Evolutionary conservation across 495 filamentous ascomycete genomes (phyloP).

Genomic region (Lepraria neglecta): DNA sequence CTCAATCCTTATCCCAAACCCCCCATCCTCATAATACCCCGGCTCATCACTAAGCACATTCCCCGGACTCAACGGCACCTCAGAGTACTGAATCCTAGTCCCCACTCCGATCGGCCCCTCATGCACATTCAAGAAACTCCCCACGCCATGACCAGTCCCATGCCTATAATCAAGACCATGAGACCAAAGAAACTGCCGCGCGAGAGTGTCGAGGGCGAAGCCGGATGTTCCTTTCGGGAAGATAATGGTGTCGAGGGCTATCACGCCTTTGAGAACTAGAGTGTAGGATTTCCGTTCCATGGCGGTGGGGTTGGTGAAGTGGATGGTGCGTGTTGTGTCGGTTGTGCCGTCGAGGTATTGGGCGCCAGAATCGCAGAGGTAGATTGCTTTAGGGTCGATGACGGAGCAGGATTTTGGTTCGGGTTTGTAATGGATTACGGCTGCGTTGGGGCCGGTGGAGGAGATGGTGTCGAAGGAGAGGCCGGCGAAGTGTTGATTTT

Average conservation of each 20-base stretch:
- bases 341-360: constrained; percentile 96
- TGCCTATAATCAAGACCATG: constrained; percentile 92
- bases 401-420: constrained; percentile 72
- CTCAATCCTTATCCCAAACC: constrained; percentile 97
- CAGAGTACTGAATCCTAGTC: constrained; percentile 81
- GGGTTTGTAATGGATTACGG: constrained; percentile 96
- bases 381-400: constrained; percentile 82
- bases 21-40: constrained; percentile 96
- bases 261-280: constrained; percentile 92
- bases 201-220: constrained; percentile 82
- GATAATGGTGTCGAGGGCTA: constrained; percentile 76
- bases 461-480: constrained; percentile 96
- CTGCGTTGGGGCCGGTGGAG: constrained; percentile 89
- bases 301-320: constrained; percentile 79
- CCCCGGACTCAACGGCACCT: constrained; percentile 81
- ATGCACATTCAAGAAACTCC: constrained; percentile 91
- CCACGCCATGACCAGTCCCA: constrained; percentile 94
- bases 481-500: constrained; percentile 78
- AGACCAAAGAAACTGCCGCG: constrained; percentile 88
- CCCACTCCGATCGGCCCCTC: constrained; percentile 97
- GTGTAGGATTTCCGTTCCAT: constrained; percentile 91
- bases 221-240: constrained; percentile 95
- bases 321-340: constrained; percentile 88
- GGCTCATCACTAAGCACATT: constrained; percentile 94
- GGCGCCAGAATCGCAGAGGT: constrained; percentile 93